phyloP scores from a whole-genome alignment of 441 rosid genomes.

The Populus hybrid region DNA sequence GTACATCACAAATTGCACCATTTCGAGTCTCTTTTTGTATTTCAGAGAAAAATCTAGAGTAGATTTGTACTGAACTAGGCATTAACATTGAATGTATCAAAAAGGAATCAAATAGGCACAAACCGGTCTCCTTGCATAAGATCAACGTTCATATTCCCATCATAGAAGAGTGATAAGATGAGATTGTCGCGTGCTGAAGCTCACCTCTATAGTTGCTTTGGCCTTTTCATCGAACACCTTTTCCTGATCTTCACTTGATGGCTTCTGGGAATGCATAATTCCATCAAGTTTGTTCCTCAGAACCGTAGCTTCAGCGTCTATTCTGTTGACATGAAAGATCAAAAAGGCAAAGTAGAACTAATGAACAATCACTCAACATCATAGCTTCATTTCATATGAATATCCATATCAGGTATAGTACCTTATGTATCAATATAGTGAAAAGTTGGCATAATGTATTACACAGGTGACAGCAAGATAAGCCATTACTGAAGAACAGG shows the following conservation, averaged over 20 bases:
- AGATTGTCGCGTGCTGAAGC: slow-evolving; percentile 6
- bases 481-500: not conserved
- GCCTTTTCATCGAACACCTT: slow-evolving; percentile 44
- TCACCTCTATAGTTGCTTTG: slow-evolving; percentile 64
- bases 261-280: slow-evolving; percentile 34
- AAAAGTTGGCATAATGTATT: not conserved
- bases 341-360: slow-evolving; percentile 20
- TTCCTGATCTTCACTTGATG: slow-evolving; percentile 41
- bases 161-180: not conserved
- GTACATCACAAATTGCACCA: not conserved
- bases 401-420: slow-evolving; percentile 2
- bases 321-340: slow-evolving; percentile 44
- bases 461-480: slow-evolving; percentile 5
- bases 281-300: slow-evolving; percentile 71
- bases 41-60: not conserved
- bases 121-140: not conserved
- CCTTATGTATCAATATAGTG: not conserved
- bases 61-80: not conserved
- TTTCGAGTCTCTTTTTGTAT: not conserved
- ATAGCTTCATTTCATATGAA: slow-evolving; percentile 4
- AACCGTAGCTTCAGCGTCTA: slow-evolving; percentile 72
- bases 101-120: not conserved
- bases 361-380: slow-evolving; percentile 14
- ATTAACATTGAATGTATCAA: not conserved
- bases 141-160: not conserved